Conservation (phyloP, 2,329 filamentous ascomycete genomes). For the Xylaria sp. region DNA sequence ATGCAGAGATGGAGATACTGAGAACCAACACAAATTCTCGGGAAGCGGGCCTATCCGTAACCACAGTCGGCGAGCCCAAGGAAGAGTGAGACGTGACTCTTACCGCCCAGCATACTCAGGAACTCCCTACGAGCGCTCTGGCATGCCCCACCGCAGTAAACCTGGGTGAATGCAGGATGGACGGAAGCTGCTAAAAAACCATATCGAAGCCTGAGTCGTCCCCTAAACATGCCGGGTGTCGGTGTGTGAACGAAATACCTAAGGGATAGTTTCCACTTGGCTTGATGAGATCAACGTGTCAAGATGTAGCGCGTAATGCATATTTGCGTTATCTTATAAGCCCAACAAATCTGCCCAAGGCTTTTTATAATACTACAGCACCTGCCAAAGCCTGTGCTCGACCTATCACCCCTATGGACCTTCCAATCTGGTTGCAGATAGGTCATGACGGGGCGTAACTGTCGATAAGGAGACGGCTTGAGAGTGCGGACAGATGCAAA, state of each 20-base stretch:
- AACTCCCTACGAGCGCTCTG: constrained; percentile 17
- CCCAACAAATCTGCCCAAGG: neutral
- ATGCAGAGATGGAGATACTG: constrained; percentile 12
- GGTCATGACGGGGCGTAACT: neutral
- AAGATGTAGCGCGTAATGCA: neutral
- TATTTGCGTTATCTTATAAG: neutral
- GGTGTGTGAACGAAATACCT: neutral
- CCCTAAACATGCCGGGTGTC: neutral
- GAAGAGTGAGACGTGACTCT: constrained; percentile 37
- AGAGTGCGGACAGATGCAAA: neutral
- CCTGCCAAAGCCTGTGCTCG: neutral
- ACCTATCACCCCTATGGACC: neutral
- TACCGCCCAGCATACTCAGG: constrained; percentile 43
- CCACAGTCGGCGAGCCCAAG: constrained; percentile 25
- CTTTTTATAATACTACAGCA: neutral
- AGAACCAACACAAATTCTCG: neutral
- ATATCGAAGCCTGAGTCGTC: neutral
- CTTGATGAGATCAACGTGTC: neutral
- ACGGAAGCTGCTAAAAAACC: neutral
- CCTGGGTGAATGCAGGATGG: constrained; percentile 12
- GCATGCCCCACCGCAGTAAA: neutral
- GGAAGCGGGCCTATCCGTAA: constrained; percentile 15
- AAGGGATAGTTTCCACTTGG: neutral
- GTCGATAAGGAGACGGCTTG: neutral
- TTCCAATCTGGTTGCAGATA: neutral